A percentile compares a stretch with the other conserved stretches of the same genome.
Conservation (phyloP, 2,329 filamentous ascomycete species). For the Aspergillus pseudoterreus region DNA sequence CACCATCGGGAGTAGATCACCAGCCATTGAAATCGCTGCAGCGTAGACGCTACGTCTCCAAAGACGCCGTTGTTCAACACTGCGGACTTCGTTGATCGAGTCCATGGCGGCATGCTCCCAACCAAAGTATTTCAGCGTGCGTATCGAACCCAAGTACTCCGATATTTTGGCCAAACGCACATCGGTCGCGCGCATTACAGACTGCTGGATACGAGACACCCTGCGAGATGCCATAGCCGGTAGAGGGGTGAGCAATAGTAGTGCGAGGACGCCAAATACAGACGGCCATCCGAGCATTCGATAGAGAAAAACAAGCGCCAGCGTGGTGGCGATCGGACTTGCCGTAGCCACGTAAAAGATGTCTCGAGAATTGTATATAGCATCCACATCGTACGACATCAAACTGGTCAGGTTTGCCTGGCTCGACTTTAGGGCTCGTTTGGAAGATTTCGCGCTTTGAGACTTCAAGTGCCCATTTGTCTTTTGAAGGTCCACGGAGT, state of each 20-base stretch:
- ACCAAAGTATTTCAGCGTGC: conserved; percentile 59
- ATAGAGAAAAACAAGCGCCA: conserved; percentile 53
- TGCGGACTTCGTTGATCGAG: conserved; percentile 50
- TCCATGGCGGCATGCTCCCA: conserved; percentile 55
- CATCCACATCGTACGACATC: conserved; percentile 58
- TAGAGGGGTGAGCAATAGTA: conserved; percentile 49
- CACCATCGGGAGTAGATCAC: conserved; percentile 51
- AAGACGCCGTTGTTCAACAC: conserved; percentile 51
- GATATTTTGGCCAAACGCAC: conserved; percentile 55
- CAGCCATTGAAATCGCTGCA: conserved; percentile 44
- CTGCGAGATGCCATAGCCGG: conserved; percentile 48
- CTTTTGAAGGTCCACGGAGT: conserved; percentile 12
- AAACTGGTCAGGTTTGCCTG: conserved; percentile 55
- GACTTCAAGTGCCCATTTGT: conserved; percentile 7
- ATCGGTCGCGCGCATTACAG: conserved; percentile 56
- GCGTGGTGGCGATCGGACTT: conserved; percentile 45
- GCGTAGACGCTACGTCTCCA: conserved; percentile 51
- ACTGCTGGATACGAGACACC: conserved; percentile 51
- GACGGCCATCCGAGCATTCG: conserved; percentile 55
- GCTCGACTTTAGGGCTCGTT: conserved; percentile 32
- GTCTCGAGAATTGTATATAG: conserved; percentile 52
- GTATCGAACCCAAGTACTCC: conserved; percentile 57
- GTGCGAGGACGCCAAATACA: conserved; percentile 49
- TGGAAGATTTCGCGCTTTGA: conserved; percentile 10
- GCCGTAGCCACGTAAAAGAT: conserved; percentile 47